These are phyloP conservation scores for Agastache rugosa DNA, from an alignment of 257 asterid species.

Conservation along the genomic window DNA sequence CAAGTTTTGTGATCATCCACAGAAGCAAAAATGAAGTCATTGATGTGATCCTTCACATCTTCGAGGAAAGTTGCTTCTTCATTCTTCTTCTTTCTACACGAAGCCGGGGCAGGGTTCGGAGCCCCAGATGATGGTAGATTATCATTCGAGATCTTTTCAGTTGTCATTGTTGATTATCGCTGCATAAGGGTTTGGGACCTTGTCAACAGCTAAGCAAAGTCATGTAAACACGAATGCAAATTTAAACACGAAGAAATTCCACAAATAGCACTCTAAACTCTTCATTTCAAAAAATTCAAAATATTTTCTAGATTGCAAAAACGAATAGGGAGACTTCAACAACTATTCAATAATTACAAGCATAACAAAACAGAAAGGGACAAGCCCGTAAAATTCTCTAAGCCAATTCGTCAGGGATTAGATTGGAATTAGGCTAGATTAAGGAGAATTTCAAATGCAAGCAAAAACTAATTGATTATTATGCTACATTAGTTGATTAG, in stretches of 20 bases:
- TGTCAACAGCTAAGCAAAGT: not conserved
- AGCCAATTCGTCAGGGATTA: not conserved
- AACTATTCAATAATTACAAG: not conserved
- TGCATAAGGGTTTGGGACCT: not conserved
- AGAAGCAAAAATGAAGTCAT: conserved; percentile 75
- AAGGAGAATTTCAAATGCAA: not conserved
- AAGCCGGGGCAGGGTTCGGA: conserved; percentile 45
- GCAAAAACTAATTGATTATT: not conserved
- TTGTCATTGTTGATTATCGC: conserved; percentile 33
- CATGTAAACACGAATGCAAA: not conserved
- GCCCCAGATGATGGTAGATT: conserved; percentile 44
- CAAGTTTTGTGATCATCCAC: conserved; percentile 83
- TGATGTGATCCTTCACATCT: conserved; percentile 76
- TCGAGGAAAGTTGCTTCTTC: conserved; percentile 65
- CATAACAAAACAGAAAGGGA: not conserved
- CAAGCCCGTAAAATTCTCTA: not conserved
- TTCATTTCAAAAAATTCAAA: not conserved
- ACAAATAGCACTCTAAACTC: not conserved
- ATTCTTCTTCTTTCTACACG: conserved; percentile 75
- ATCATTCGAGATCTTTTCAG: conserved; percentile 39
- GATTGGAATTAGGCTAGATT: not conserved
- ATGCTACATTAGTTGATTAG: not conserved
- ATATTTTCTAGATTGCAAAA: not conserved
- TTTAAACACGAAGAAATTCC: not conserved
- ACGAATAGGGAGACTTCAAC: not conserved